Evolutionary conservation across 495 filamentous ascomycete species (phyloP).

Genomic region (Rusavskia elegans): DNA sequence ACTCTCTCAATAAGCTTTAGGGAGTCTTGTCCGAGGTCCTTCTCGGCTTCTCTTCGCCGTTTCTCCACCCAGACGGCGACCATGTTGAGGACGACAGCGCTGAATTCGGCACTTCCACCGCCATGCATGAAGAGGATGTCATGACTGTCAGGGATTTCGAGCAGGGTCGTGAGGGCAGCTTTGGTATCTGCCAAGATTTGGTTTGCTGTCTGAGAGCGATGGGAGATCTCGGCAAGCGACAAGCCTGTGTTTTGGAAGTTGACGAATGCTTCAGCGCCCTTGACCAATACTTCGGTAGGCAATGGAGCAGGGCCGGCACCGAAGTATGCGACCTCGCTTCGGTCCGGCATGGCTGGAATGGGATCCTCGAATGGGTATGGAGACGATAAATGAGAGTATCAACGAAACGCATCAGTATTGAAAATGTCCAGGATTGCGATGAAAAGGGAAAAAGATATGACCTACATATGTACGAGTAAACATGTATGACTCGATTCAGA

Average conservation of each 20-base stretch:
- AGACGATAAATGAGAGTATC: no score
- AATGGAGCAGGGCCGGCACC: conserved; percentile 77
- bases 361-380: not conserved
- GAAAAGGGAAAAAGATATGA: no score
- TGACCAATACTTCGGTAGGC: conserved; percentile 60
- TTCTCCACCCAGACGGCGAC: conserved; percentile 66
- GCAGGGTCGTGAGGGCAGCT: conserved; percentile 45
- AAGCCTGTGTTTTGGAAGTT: conserved; percentile 73
- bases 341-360: conserved; percentile 27
- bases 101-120: conserved; percentile 72
- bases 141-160: conserved; percentile 62
- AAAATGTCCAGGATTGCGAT: no score
- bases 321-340: conserved; percentile 59
- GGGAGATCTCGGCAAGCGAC: conserved; percentile 72
- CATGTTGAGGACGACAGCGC: conserved; percentile 66
- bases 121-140: conserved; percentile 70
- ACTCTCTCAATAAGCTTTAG: conserved; percentile 44
- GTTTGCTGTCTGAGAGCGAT: conserved; percentile 64
- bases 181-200: conserved; percentile 53
- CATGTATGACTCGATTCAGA: no score
- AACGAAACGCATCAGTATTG: no score
- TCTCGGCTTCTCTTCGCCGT: conserved; percentile 24
- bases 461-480: no score
- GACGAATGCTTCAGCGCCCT: conserved; percentile 56
- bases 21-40: conserved; percentile 24